Evolutionary conservation across 305 asterid species (phyloP).

Genomic region (Fraxinus paxiana): DNA sequence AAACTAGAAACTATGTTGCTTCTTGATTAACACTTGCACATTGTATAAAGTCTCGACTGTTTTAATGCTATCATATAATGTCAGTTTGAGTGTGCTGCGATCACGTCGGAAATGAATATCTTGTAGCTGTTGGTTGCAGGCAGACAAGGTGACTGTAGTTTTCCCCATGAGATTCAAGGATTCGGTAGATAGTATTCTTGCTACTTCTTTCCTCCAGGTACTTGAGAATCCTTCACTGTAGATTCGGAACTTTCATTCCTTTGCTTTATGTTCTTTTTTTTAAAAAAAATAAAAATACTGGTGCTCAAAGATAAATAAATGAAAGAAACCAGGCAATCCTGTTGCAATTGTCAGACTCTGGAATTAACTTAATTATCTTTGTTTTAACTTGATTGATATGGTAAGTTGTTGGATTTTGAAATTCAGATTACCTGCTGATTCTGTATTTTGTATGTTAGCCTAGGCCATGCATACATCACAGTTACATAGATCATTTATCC

Average conservation of each 20-base stretch:
- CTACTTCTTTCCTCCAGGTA: slow-evolving; percentile 95
- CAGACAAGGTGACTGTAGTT: slow-evolving; percentile 63
- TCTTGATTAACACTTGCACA: slow-evolving; percentile 13
- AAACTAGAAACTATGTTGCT: background rate
- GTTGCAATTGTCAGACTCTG: background rate
- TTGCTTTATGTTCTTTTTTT: background rate
- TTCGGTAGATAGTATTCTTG: slow-evolving; percentile 74
- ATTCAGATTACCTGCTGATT: background rate
- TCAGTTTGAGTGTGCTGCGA: slow-evolving; percentile 4
- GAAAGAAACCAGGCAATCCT: background rate
- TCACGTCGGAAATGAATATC: slow-evolving; percentile 19
- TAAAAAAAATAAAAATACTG: background rate
- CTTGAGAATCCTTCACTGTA: background rate
- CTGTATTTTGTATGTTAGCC: background rate
- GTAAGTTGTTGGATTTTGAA: background rate
- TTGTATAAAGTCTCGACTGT: slow-evolving; percentile 14
- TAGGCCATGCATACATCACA: slow-evolving; percentile 5
- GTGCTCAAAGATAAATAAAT: background rate
- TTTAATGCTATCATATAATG: background rate
- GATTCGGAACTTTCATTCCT: slow-evolving; percentile 12
- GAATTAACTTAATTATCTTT: background rate
- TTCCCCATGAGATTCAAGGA: slow-evolving; percentile 90
- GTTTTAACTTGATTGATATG: background rate
- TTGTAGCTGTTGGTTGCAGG: slow-evolving; percentile 49
- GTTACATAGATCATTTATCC: background rate